phyloP scores from a whole-genome alignment of 345 rosid species.

The Schrenkiella parvula region DNA sequence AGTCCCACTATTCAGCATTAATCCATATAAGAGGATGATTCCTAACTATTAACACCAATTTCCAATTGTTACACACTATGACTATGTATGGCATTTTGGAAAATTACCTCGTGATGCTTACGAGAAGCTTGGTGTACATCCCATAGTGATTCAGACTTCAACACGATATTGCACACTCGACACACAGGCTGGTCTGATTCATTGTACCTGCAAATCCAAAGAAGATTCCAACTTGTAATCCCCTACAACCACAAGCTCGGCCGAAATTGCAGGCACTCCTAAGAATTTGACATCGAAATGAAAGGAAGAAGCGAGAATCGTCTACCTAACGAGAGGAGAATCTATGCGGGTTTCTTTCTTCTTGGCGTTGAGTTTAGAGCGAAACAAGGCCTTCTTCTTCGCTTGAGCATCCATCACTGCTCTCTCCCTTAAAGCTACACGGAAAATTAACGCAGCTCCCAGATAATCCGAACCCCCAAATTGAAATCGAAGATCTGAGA shows the following conservation, averaged over 20 bases:
- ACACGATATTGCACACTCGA: constrained; percentile 69
- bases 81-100: background rate
- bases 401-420: constrained; percentile 69
- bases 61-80: background rate
- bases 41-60: background rate
- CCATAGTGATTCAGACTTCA: constrained; percentile 83
- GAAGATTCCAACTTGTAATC: background rate
- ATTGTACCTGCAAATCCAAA: constrained; percentile 56
- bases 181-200: constrained; percentile 89
- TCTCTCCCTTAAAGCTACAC: background rate
- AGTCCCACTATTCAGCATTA: background rate
- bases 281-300: background rate
- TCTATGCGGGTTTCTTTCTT: constrained; percentile 79
- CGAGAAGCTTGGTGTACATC: constrained; percentile 98
- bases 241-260: background rate
- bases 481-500: background rate
- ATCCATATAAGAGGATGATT: background rate
- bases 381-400: constrained; percentile 77
- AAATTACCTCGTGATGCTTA: constrained; percentile 77
- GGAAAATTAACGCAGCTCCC: background rate
- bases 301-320: background rate
- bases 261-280: background rate
- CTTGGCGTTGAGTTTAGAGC: constrained; percentile 78
- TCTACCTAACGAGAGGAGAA: constrained; percentile 82
- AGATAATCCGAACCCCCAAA: background rate